A percentile compares a stretch with the other conserved stretches of the same genome.
phyloP scores from a whole-genome alignment of 1,284 basidiomycete genomes.

The Boletellus deceptivus region DNA sequence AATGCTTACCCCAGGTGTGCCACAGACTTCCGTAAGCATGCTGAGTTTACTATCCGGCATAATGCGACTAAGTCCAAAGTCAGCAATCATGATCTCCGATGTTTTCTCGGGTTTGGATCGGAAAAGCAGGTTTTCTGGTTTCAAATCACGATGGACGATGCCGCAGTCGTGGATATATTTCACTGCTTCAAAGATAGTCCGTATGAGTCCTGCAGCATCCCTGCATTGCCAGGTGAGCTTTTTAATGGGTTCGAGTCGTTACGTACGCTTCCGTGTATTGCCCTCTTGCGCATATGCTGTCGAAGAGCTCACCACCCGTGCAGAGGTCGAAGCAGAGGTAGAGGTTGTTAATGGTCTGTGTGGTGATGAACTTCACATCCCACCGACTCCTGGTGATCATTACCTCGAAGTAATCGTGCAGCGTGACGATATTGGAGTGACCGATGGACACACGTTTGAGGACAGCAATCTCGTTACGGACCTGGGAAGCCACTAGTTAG shows the following conservation, averaged over 20 bases:
- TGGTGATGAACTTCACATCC: conserved; percentile 2
- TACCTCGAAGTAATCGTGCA: conserved; percentile 98
- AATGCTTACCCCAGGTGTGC: conserved; percentile 71
- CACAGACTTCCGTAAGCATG: conserved; percentile 92
- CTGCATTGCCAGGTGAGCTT: conserved; percentile 37
- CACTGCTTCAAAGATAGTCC: conserved; percentile 85
- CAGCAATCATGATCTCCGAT: conserved; percentile 93
- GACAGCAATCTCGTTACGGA: conserved; percentile 95
- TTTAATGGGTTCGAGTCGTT: conserved; percentile 1
- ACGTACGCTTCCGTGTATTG: conserved; percentile 92
- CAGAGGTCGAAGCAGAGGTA: conserved; percentile 97
- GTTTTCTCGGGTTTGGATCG: conserved; percentile 85
- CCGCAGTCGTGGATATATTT: conserved; percentile 91
- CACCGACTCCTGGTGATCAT: conserved; percentile 10
- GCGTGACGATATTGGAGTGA: conserved; percentile 83
- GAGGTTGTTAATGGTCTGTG: conserved; percentile 86
- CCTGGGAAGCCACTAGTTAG: conserved; percentile 45
- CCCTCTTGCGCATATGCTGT: conserved; percentile 96
- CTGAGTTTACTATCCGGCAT: conserved; percentile 91
- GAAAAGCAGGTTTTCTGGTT: conserved; percentile 98
- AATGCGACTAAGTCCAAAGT: conserved; percentile 90
- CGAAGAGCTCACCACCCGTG: conserved; percentile 97
- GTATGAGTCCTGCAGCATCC: conserved; percentile 88
- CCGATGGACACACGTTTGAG: conserved; percentile 94
- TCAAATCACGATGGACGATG: conserved; percentile 97